Base-by-base conservation (phyloP, 1,284 basidiomycete genomes). In the Melanopsichium pennsylvanicum region DNA sequence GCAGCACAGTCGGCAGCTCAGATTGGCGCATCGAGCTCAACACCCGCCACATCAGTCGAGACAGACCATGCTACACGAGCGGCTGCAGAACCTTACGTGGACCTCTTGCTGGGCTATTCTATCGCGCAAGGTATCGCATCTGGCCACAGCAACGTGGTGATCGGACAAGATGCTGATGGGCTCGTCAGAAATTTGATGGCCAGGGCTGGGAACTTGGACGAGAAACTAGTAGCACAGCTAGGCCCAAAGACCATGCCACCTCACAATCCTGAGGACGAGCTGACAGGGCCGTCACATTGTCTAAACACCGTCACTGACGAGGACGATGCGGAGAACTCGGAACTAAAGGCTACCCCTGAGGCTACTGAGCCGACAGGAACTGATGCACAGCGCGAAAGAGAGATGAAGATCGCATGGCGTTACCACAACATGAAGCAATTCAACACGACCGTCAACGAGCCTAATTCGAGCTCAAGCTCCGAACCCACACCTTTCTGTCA, bases 381-480 rank as follows among this genome's bases (percentile, higher is more conserved):
- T 18, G 22, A 27, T 15, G 45, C 42, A 21, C 56, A 56, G 50
- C 38, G 52, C 19, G 48, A 57, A 29, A 43, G 67, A 26, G 63
- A 45, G 35, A 73, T 75, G 60, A 77, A 72, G 71, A 47, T 74
- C 58, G 95, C 95, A 32, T 98, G 95, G 91, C 86, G 95, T 75
- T 98, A 98, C 81, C 90, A 92, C 75, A 85, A 88, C 60, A 90
- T 96, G 90, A 91, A 89, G 82, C 89, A 86, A 82, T 95, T 95
- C 81, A 88, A 90, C 82, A 96, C 93, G 1, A 93, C 91, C 1
- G 88, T 95, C 23, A 76, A 61, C 42, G 51, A 62, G 34, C 47
- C 58, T 0, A 40, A 41, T 38, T 21, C 31, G 10, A 51, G 27
- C 27, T 22, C 58, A 12, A 25, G 35, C 8, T 22, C 35, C 1